phyloP scores from a whole-genome alignment of 768 basidiomycete species.

The Lentinula lateritia region DNA sequence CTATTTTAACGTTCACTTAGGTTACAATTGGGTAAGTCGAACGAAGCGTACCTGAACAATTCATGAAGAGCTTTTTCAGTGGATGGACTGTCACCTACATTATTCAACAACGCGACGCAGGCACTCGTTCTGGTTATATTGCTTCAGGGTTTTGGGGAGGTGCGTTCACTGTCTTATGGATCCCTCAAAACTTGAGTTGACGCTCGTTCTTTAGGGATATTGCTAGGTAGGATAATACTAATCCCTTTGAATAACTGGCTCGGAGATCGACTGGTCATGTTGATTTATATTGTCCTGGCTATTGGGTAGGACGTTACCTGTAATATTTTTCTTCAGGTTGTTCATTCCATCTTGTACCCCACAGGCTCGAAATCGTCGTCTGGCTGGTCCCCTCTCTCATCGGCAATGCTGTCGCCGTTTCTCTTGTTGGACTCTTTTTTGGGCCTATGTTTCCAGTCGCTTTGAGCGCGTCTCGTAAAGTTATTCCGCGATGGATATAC shows the following conservation, averaged over 20 bases:
- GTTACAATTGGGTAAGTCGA: conserved; percentile 4
- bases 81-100: conserved; percentile 72
- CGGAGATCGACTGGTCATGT: conserved; percentile 49
- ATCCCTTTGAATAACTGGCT: conserved; percentile 55
- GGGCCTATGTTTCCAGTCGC: conserved; percentile 73
- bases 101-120: conserved; percentile 36
- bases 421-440: conserved; percentile 61
- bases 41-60: not conserved
- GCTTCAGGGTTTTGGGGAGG: conserved; percentile 56
- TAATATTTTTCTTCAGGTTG: not conserved
- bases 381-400: conserved; percentile 68
- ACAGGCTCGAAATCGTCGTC: conserved; percentile 56
- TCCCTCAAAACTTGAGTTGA: not conserved
- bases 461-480: conserved; percentile 63
- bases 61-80: conserved; percentile 12
- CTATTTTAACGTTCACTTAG: not conserved
- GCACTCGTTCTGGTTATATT: conserved; percentile 47
- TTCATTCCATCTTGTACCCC: not conserved
- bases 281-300: conserved; percentile 44
- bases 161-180: conserved; percentile 13
- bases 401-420: conserved; percentile 58
- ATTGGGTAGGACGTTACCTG: conserved; percentile 31
- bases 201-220: conserved; percentile 37
- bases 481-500: conserved; percentile 69
- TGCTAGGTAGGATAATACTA: conserved; percentile 47